Evolutionary conservation across 495 filamentous ascomycete species (phyloP), one percentile per base, ranked within the genome.

Genomic region (Aspergillus sparsus): DNA sequence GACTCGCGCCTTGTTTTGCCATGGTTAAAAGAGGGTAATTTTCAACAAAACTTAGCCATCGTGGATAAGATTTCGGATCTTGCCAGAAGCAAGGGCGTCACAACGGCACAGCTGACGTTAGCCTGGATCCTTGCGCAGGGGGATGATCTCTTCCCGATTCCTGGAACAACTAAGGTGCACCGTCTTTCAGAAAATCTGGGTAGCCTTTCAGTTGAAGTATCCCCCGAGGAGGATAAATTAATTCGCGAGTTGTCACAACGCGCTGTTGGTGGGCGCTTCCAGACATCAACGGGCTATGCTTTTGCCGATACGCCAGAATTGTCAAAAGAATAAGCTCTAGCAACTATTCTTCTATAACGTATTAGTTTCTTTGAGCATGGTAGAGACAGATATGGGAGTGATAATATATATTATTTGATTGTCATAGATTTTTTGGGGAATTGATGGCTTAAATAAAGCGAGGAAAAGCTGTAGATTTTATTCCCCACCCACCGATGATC

Each of bases 111-210:
- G 61, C 63, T 87, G 49, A 72, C 77, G 6, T 64, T 88, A 36
- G 84, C 83, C 1, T 88, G 84, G 85, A 39, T 88, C 55, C 57
- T 89, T 55, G 72, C 71, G 31, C 85, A 87, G 63, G 85, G 85
- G 0, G 70, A 79, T n/a, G 82, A 86, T 62, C 74, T 87, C 12
- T 77, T 88, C 53, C 79, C 83, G 0, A 86, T 87, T 65, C 85
- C 86, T 0, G 81, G 87, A n/a, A 84, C 83, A 2, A 82, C 77
- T 56, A 77, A 69, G n/a, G 57, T 81, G 27, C 73, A 82, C 59
- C 83, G 83, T 42, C 60, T 87, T 34, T 80, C 84, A 44, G 78
- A 87, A 67, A 88, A 89, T 57, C 68, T 78, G 60, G 59, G 55
- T 2, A 66, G 62, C n/a, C 13, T 41, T 9, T 41, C 37, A 9